Evolutionary conservation across 176 grass and related monocot species (phyloP).

Genomic region (Microstegium vimineum): DNA sequence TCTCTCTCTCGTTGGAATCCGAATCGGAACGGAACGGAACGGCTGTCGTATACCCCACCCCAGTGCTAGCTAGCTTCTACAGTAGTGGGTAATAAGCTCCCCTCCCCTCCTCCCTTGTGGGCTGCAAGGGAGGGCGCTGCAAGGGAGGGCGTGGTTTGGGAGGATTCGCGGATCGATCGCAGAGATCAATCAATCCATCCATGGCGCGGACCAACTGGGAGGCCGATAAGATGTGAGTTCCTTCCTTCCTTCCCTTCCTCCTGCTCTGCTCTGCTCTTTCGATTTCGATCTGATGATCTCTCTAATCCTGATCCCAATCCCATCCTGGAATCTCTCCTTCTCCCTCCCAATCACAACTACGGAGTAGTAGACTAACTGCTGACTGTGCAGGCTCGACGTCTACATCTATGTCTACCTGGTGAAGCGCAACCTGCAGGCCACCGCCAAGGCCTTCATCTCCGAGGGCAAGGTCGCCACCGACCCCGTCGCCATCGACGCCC

Average conservation of each 20-base stretch:
- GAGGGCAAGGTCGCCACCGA: slow-evolving; percentile 94
- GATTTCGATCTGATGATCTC: neutral
- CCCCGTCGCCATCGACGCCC: slow-evolving; percentile 84
- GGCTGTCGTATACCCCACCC: neutral
- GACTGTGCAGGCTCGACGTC: slow-evolving; percentile 72
- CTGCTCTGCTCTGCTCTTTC: neutral
- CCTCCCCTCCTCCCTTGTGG: neutral
- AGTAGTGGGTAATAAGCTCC: neutral
- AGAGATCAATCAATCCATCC: neutral
- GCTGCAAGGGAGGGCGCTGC: too few species aligned
- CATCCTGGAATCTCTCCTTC: too few species aligned
- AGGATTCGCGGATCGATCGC: neutral
- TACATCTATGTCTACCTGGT: slow-evolving; percentile 96
- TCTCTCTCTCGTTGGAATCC: too few species aligned
- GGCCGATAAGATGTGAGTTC: slow-evolving; percentile 88
- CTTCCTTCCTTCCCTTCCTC: neutral
- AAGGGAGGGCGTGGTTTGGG: neutral
- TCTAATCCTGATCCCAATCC: neutral
- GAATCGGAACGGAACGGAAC: too few species aligned
- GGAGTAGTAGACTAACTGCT: too few species aligned
- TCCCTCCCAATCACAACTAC: too few species aligned
- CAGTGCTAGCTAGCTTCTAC: neutral
- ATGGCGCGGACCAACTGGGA: slow-evolving; percentile 98
- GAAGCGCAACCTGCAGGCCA: slow-evolving; percentile 87
- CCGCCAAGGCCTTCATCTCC: slow-evolving; percentile 86